phyloP scores from a whole-genome alignment of 495 filamentous ascomycete species.

The Penicillium chermesinum region DNA sequence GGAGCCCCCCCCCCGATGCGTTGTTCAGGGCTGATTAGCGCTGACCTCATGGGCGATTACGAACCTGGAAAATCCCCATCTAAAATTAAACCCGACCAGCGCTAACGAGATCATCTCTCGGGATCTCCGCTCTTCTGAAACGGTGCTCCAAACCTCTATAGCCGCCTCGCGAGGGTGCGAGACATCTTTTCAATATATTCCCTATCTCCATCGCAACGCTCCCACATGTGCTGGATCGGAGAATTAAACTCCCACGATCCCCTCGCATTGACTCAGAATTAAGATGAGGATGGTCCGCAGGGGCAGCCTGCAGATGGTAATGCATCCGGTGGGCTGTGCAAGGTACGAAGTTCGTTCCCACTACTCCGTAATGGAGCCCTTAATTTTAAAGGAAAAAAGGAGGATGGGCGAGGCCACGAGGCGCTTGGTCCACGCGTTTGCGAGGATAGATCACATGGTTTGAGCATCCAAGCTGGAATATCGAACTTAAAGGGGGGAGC shows the following conservation, averaged over 20 bases:
- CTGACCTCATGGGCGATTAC: not conserved
- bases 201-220: conserved; percentile 65
- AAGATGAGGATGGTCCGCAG: not conserved
- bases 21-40: not conserved
- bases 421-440: not conserved
- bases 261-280: not conserved
- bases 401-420: not conserved
- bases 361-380: not conserved
- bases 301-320: not conserved
- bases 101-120: not conserved
- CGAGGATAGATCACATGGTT: not conserved
- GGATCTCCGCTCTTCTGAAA: not conserved
- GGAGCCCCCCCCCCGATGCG: not conserved
- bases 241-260: not conserved
- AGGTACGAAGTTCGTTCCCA: not conserved
- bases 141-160: not conserved
- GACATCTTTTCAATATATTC: conserved; percentile 49
- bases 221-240: conserved; percentile 37
- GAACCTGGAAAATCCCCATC: not conserved
- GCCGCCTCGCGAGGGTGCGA: not conserved
- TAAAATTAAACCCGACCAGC: not conserved
- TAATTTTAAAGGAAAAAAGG: not conserved
- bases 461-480: no score
- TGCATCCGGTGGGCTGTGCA: not conserved
- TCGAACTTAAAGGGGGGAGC: no score